These are phyloP conservation scores for Tardiomyces blankii DNA, from an alignment of 1,139 yeast genomes.

Conservation along the genomic window DNA sequence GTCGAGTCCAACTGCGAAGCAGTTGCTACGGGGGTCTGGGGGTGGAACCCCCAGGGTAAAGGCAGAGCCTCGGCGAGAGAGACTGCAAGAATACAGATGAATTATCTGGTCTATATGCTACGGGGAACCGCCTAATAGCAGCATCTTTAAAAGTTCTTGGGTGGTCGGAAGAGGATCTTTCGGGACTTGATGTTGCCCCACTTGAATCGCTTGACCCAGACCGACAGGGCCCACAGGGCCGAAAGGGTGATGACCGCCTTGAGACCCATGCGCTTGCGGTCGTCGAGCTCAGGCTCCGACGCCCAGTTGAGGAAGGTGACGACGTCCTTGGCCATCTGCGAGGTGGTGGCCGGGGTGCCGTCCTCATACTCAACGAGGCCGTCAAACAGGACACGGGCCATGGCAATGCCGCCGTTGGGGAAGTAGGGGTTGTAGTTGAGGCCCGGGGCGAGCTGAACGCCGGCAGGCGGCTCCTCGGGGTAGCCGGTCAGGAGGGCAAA, in stretches of 20 bases:
- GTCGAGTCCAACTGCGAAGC: too few species aligned
- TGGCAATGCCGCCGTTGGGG: slow-evolving; percentile 99
- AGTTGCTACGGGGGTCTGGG: too few species aligned
- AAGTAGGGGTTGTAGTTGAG: slow-evolving; percentile 98
- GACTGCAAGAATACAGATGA: too few species aligned
- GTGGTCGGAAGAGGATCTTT: slow-evolving; percentile 51
- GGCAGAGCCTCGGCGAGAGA: too few species aligned
- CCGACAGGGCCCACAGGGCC: slow-evolving; percentile 66
- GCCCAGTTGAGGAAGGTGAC: slow-evolving; percentile 96
- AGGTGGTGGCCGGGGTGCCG: slow-evolving; percentile 96
- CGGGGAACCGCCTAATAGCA: too few species aligned
- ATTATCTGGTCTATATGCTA: too few species aligned
- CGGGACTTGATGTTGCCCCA: slow-evolving; percentile 96
- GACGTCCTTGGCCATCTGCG: slow-evolving; percentile 99
- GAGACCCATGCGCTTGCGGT: slow-evolving; percentile 93
- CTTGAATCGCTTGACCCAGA: slow-evolving; percentile 96
- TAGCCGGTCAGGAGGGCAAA: slow-evolving; percentile 94
- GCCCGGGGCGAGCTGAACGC: slow-evolving; percentile 86
- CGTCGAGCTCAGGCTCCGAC: slow-evolving; percentile 97
- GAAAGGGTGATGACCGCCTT: slow-evolving; percentile 80
- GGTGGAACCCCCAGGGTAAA: too few species aligned
- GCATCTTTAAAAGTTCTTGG: not conserved
- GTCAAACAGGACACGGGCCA: slow-evolving; percentile 97
- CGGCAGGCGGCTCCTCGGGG: slow-evolving; percentile 98
- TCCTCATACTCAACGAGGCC: slow-evolving; percentile 97